Base-by-base conservation (phyloP, 2,329 filamentous ascomycete genomes). In the Ophiostoma triangulosporum region DNA sequence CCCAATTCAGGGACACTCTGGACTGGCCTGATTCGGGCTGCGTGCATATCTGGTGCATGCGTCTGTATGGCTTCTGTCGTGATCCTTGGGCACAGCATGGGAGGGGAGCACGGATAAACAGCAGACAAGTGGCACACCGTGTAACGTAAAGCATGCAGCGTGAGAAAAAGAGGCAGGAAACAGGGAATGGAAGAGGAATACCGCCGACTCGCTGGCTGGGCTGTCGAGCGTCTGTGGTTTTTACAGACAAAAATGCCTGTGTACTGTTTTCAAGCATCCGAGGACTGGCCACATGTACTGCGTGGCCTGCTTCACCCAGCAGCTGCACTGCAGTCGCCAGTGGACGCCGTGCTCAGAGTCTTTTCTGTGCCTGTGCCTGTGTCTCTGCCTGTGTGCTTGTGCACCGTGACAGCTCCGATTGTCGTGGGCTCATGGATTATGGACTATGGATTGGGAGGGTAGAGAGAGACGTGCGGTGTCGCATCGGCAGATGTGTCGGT, bases 141-240 rank as follows among this genome's bases (percentile, higher is more conserved):
- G 36, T 54, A 48, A 48, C 53, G 48, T 29, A 46, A 31, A 29
- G 52, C 52, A 45, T 31, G 36, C 14, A 24, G 35, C n/a, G 6
- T 24, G 40, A 38, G 6, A 29, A 11, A 29, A 17, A 29, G 9
- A 29, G 8, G n/a, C 35, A 46, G 17, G 17, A 46, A 15, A 27
- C 33, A 24, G 15, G 11, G n/a, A 20, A 49, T 15, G 20, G 8
- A 15, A 4, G 24, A 35, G 53, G 53, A 54, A 54, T 43, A n/a
- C 32, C 32, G 48, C 53, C 53, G 49, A 54, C 53, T 51, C 32
- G 53, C 49, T 52, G 53, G 52, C 15, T 15, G 31, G n/a, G 27
- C 29, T 26, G 35, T 49, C 17, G 11, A n/a, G n/a, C 8, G n/a
- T 22, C n/a, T n/a, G n/a, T n/a, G n/a, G n/a, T n/a, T n/a, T n/a